Conservation (phyloP, 202 grass and related monocot species). For the Elaeis oleifera region DNA sequence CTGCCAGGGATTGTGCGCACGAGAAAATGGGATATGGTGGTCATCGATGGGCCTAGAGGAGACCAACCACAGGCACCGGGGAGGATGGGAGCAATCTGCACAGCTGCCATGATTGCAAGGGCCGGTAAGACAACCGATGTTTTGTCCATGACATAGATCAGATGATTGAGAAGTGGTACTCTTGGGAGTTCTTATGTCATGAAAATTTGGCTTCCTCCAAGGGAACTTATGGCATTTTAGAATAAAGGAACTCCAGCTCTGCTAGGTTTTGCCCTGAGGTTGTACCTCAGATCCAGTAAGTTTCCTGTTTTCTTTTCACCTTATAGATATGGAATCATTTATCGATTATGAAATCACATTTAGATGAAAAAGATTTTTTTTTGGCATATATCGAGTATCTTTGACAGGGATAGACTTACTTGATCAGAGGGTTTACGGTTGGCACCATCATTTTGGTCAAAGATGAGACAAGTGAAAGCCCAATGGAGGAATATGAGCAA, state of each 20-base stretch:
- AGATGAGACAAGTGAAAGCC: too few relatives aligned
- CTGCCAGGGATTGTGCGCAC: conserved; percentile 6
- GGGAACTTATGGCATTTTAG: conserved; percentile 8
- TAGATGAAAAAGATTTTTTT: too few relatives aligned
- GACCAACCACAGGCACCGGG: conserved; percentile 9
- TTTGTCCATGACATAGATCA: conserved; percentile 5
- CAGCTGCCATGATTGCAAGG: conserved; percentile 1
- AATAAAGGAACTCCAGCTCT: background rate
- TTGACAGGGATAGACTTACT: too few relatives aligned
- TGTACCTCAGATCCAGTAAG: background rate
- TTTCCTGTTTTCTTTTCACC: too few relatives aligned
- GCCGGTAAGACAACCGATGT: background rate
- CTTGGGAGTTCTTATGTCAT: conserved; percentile 9
- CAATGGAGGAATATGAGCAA: too few relatives aligned
- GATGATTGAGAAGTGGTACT: conserved; percentile 10
- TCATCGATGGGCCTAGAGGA: conserved; percentile 12
- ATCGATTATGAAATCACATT: too few relatives aligned
- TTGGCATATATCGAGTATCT: too few relatives aligned
- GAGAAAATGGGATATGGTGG: conserved; percentile 20
- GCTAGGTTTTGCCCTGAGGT: background rate
- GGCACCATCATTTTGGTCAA: too few relatives aligned
- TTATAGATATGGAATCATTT: too few relatives aligned
- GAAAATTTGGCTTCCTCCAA: conserved; percentile 7
- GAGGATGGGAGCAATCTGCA: conserved; percentile 11
- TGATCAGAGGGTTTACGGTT: too few relatives aligned